Percentiles rank a stretch among this genome's conserved stretches.
Conservation (phyloP, 306 rosid genomes). For the Castanea mollissima region DNA sequence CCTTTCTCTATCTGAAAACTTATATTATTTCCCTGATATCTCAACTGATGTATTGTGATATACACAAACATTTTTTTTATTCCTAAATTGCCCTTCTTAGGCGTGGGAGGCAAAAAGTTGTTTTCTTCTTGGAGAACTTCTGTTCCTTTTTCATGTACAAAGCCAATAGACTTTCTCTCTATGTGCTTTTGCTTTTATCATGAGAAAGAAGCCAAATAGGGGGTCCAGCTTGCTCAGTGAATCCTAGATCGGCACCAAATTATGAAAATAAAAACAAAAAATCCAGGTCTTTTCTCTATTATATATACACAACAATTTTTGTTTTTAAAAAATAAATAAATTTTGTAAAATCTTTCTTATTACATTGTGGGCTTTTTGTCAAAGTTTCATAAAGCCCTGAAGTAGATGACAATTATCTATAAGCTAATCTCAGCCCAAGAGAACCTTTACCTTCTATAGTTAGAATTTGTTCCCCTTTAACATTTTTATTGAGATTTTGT, state of each 20-base stretch:
- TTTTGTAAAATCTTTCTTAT: neutral
- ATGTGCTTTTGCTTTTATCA: slow-evolving; percentile 25
- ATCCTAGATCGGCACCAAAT: neutral
- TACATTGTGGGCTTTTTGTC: neutral
- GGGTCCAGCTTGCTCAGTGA: slow-evolving; percentile 22
- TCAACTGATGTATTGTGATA: neutral
- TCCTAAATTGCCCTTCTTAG: slow-evolving; percentile 30
- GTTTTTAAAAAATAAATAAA: neutral
- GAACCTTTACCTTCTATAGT: no score
- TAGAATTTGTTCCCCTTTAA: neutral
- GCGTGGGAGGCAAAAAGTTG: slow-evolving; percentile 64
- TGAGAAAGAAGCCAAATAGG: slow-evolving; percentile 14
- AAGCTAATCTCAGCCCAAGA: neutral
- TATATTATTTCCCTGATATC: neutral
- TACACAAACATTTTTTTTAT: neutral
- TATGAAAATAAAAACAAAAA: neutral
- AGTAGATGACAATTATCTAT: neutral
- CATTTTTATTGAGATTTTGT: neutral
- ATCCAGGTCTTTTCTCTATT: neutral
- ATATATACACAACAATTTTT: neutral
- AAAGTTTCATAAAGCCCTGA: neutral
- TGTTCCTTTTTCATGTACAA: slow-evolving; percentile 29
- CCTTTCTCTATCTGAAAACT: slow-evolving; percentile 19
- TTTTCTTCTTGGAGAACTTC: slow-evolving; percentile 23
- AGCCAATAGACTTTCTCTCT: slow-evolving; percentile 37